Conservation (phyloP, 225 moss, liverwort and hornwort species). For the Anthoceros angustus region DNA sequence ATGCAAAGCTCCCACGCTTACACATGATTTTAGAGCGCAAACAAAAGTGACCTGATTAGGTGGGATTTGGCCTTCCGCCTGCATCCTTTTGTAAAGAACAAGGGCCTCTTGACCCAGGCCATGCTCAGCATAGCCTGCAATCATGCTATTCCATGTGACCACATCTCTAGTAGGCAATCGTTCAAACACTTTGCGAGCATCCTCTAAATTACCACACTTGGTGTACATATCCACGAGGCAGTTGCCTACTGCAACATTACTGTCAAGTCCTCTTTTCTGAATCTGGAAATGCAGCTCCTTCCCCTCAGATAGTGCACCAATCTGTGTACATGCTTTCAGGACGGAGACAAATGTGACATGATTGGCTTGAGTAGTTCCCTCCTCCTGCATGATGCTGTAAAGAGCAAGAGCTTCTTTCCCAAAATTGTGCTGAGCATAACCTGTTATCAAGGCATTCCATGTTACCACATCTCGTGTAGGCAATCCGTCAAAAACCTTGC, state of each 20-base stretch:
- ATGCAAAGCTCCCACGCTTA: background rate
- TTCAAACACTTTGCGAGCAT: background rate
- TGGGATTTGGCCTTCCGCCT: background rate
- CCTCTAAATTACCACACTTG: background rate
- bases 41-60: background rate
- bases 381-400: background rate
- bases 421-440: background rate
- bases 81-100: background rate
- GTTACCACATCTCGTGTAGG: background rate
- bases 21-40: background rate
- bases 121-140: background rate
- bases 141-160: constrained; percentile 1
- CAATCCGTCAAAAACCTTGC: background rate
- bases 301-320: background rate
- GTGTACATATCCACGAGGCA: background rate
- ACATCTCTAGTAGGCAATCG: background rate
- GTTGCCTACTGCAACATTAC: background rate
- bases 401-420: background rate
- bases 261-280: background rate
- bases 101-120: background rate
- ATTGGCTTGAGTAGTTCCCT: background rate
- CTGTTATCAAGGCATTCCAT: background rate
- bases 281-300: background rate
- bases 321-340: background rate
- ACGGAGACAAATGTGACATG: background rate